Evolutionary conservation across 1,284 basidiomycete genomes (phyloP).

Genomic region (Pseudozyma pruni): DNA sequence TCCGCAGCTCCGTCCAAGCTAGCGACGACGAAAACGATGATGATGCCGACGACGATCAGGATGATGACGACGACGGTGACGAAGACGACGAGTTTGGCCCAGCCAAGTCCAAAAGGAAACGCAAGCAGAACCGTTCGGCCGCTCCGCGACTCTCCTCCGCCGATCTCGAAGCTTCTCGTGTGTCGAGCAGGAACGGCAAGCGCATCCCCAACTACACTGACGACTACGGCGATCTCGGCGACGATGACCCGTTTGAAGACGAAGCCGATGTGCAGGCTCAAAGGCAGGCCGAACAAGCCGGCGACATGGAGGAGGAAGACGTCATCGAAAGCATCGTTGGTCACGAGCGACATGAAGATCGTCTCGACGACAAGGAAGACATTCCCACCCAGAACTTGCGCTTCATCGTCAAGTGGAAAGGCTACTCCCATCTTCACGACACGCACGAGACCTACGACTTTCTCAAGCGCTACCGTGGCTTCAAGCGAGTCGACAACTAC

Average conservation of each 20-base stretch:
- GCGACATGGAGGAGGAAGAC: slow-evolving; percentile 62
- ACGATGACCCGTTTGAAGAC: slow-evolving; percentile 66
- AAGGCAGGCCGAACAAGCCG: slow-evolving; percentile 23
- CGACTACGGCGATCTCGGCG: slow-evolving; percentile 62
- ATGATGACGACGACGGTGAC: slow-evolving; percentile 82
- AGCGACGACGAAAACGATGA: slow-evolving; percentile 71
- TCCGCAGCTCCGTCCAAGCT: slow-evolving; percentile 42
- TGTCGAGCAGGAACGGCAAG: slow-evolving; percentile 58
- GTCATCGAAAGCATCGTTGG: slow-evolving; percentile 69
- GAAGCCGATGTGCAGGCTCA: slow-evolving; percentile 50
- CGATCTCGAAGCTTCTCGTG: slow-evolving; percentile 53
- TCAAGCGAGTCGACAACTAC: slow-evolving; percentile 99
- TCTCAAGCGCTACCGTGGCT: slow-evolving; percentile 83
- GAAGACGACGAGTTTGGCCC: slow-evolving; percentile 70
- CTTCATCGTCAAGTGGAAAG: slow-evolving; percentile 70
- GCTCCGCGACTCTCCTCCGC: slow-evolving; percentile 35
- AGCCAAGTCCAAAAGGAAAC: slow-evolving; percentile 22
- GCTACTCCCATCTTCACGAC: slow-evolving; percentile 74
- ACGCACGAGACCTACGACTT: slow-evolving; percentile 97
- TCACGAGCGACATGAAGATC: slow-evolving; percentile 68
- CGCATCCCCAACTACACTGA: slow-evolving; percentile 67
- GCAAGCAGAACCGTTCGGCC: slow-evolving; percentile 26
- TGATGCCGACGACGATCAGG: slow-evolving; percentile 51
- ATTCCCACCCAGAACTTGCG: slow-evolving; percentile 68
- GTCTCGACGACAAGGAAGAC: slow-evolving; percentile 65